These are phyloP conservation scores for Solanum corneliomulleri DNA, from an alignment of 257 asterid species.

Conservation along the genomic window DNA sequence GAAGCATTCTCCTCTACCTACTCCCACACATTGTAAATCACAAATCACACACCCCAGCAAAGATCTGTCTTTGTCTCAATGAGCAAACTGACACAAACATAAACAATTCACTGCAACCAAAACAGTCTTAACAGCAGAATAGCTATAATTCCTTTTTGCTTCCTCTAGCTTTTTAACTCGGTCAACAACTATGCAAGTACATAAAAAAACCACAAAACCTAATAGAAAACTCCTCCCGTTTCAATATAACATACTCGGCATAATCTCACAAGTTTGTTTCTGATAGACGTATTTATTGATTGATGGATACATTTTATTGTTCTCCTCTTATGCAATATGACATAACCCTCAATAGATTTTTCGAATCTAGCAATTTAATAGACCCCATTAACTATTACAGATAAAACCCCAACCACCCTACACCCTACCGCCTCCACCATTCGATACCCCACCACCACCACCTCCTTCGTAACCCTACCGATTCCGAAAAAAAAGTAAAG, in stretches of 20 bases:
- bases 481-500: not conserved
- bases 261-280: not conserved
- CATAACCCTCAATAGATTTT: not conserved
- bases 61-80: constrained; percentile 44
- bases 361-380: not conserved
- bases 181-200: not conserved
- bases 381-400: not conserved
- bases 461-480: not conserved
- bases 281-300: not conserved
- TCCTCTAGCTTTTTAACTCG: not conserved
- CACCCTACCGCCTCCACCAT: not conserved
- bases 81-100: constrained; percentile 42
- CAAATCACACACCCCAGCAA: constrained; percentile 37
- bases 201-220: not conserved
- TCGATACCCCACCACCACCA: not conserved
- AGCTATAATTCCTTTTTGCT: constrained; percentile 14
- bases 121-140: constrained; percentile 24
- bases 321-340: not conserved
- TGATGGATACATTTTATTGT: not conserved
- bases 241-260: not conserved
- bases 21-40: constrained; percentile 34
- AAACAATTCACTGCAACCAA: constrained; percentile 49
- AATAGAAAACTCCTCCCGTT: not conserved
- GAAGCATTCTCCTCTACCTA: constrained; percentile 1
- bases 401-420: not conserved